Evolutionary conservation across 495 filamentous ascomycete species (phyloP), one percentile per base, ranked within the genome.

Genomic region (Aspergillus cavernicola): DNA sequence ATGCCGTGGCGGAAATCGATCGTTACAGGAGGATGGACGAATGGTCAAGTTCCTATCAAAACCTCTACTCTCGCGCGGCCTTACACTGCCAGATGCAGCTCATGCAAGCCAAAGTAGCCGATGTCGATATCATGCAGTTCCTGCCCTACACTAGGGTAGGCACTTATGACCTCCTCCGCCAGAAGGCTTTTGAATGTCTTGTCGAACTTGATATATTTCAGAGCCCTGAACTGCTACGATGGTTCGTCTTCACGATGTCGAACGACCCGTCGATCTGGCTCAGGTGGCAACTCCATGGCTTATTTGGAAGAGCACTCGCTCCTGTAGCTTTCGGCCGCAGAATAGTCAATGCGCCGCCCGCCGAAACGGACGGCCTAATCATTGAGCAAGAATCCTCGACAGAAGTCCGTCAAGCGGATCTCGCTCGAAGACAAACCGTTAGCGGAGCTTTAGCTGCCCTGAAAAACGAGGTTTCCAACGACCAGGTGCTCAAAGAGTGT

Each of bases 21-120:
- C 81, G 95, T 44, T 89, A 92, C 62, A 81, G 90, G 41, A 83
- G 92, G 38, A 90, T 95, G 78, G 93, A 99, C 60, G 90, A 97
- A 69, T 97, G 90, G 85, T 87, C 87, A 0, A 81, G 85, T 29
- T 95, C 91, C 0, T 95, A 86, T 67, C 90, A 96, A 50, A 99
- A 97, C 57, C 77, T 95, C 49, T 90, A 90, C 66, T 90, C 95
- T 1, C 78, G 80, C 31, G 86, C 92, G 6, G 90, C 90, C 3
- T 70, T 97, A 18, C 78, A 86, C n/a, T 90, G 88, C 67, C 82
- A 87, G 53, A 78, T 82, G 66, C 77, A 73, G 41, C 71, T 96
- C 20, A 88, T 89, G 76, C 82, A 87, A 63, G 85, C 83, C 9
- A 78, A 80, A 11, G 78, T 90, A 39, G 82, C 87, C 24, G 78